phyloP scores from a whole-genome alignment of 2,329 filamentous ascomycete species.

The Tolypocladium sp. region DNA sequence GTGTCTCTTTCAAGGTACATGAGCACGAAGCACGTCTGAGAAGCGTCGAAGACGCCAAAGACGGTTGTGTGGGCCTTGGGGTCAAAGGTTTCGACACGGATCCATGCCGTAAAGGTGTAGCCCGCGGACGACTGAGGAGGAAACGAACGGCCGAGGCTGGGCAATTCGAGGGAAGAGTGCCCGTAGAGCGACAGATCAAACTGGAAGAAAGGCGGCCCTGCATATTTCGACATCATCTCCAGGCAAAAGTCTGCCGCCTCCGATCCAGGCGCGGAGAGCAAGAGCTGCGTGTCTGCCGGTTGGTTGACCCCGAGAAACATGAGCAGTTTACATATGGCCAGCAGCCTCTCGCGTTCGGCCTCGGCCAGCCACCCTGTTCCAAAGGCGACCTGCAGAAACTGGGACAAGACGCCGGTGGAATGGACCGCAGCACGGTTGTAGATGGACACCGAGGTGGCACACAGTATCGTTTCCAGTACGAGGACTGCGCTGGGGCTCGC shows the following conservation, averaged over 20 bases:
- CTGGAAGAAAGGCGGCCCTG: constrained; percentile 76
- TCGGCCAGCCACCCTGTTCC: constrained; percentile 38
- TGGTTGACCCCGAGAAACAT: constrained; percentile 68
- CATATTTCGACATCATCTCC: constrained; percentile 63
- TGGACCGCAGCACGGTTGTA: constrained; percentile 66
- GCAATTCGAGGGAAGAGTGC: constrained; percentile 81
- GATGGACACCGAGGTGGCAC: constrained; percentile 50
- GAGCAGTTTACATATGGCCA: constrained; percentile 59
- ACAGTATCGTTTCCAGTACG: constrained; percentile 54
- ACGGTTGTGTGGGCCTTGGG: constrained; percentile 80
- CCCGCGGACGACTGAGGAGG: constrained; percentile 72
- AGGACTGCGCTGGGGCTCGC: constrained; percentile 50
- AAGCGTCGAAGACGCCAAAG: constrained; percentile 88
- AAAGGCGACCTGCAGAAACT: constrained; percentile 56
- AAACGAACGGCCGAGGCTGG: constrained; percentile 76
- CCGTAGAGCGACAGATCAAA: constrained; percentile 88
- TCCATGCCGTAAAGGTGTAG: constrained; percentile 86
- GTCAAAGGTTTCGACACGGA: constrained; percentile 83
- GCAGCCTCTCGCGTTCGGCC: constrained; percentile 49
- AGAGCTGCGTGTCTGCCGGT: constrained; percentile 73
- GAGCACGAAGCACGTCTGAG: constrained; percentile 87
- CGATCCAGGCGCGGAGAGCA: constrained; percentile 46
- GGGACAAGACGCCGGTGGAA: constrained; percentile 59
- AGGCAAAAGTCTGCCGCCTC: constrained; percentile 61
- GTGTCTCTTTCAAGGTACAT: constrained; percentile 92